These are phyloP conservation scores for Alternaria triticina DNA, from an alignment of 2,329 filamentous ascomycete genomes.

Conservation along the genomic window DNA sequence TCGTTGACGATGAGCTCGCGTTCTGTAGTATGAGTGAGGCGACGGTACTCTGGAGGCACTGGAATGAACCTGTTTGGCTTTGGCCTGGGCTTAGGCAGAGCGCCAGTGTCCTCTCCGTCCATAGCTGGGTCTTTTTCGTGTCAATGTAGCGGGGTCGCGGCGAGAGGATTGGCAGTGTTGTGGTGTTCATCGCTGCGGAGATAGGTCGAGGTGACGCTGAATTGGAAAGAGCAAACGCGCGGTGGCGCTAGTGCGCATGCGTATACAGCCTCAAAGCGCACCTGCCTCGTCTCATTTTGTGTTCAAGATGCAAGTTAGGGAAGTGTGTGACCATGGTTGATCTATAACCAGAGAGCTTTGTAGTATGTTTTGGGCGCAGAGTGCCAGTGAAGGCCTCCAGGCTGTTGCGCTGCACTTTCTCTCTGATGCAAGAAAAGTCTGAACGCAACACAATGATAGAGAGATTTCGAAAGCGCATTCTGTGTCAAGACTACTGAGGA, in stretches of 20 bases:
- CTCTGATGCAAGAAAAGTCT: background rate
- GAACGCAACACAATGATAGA: background rate
- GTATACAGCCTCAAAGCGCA: background rate
- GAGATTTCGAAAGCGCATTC: background rate
- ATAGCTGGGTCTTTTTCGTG: background rate
- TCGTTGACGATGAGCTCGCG: conserved; percentile 16
- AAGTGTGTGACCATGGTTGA: background rate
- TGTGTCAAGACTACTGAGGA: background rate
- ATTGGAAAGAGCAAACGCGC: conserved; percentile 7
- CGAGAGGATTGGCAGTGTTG: background rate
- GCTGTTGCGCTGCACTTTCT: background rate
- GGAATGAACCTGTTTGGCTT: conserved; percentile 26
- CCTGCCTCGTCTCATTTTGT: background rate
- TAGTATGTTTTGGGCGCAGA: background rate
- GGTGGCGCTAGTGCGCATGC: background rate
- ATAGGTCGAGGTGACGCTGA: conserved; percentile 5
- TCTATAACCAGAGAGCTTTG: background rate
- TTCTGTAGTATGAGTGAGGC: conserved; percentile 19
- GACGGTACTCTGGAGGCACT: conserved; percentile 28
- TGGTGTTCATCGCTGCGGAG: background rate
- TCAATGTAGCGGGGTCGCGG: background rate
- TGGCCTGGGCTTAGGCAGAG: conserved; percentile 1
- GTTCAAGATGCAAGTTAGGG: background rate
- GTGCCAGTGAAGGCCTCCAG: background rate
- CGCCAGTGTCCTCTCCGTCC: background rate